Evolutionary conservation across 306 rosid genomes (phyloP).

Genomic region (Aeschynomene evenia): DNA sequence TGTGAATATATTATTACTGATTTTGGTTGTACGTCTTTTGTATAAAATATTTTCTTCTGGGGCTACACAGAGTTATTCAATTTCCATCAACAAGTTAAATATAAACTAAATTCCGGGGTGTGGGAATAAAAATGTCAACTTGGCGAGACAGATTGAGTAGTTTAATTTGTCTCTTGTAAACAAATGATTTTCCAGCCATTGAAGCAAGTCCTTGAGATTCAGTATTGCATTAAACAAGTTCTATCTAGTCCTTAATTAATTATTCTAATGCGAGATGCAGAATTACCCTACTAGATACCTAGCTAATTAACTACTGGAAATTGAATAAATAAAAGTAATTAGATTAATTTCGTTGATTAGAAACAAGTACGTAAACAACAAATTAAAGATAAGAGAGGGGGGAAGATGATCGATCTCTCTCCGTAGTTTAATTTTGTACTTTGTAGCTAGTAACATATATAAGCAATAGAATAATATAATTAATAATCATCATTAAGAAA

Average conservation of each 20-base stretch:
- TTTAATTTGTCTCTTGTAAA: neutral
- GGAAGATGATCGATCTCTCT: neutral
- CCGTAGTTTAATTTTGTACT: neutral
- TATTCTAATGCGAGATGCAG: neutral
- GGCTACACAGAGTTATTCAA: neutral
- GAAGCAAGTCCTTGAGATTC: constrained; percentile 58
- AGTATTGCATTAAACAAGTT: constrained; percentile 38
- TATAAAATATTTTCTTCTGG: neutral
- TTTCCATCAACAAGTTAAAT: neutral
- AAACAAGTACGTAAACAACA: neutral
- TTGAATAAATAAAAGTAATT: neutral
- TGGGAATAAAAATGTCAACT: constrained; percentile 22
- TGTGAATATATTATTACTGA: too few species aligned
- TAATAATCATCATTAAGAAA: too few species aligned
- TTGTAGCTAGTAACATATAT: neutral
- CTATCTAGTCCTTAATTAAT: neutral
- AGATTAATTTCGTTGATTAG: neutral
- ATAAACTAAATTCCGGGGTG: constrained; percentile 16
- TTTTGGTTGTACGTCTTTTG: neutral
- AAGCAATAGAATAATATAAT: too few species aligned
- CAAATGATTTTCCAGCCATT: constrained; percentile 29
- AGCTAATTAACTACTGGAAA: neutral
- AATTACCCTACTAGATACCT: too few species aligned
- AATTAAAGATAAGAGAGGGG: neutral
- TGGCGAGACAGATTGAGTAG: neutral